These are phyloP conservation scores for Plantago elongata DNA, from an alignment of 257 asterid genomes.

Conservation along the genomic window DNA sequence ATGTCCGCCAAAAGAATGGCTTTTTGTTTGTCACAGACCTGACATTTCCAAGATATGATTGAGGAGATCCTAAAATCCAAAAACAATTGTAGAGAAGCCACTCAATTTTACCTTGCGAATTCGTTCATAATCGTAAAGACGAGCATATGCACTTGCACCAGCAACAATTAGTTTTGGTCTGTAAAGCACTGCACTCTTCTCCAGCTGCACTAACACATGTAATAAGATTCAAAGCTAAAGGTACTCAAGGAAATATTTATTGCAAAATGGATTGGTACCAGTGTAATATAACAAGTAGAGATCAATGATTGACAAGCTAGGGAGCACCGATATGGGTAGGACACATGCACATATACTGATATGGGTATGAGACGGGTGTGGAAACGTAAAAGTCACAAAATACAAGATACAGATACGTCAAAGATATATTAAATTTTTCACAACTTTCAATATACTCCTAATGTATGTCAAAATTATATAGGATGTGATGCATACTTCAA, in stretches of 20 bases:
- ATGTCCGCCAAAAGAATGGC: slow-evolving; percentile 88
- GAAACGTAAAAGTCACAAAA: background rate
- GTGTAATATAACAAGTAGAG: background rate
- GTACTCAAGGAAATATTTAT: slow-evolving; percentile 6
- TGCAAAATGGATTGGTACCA: background rate
- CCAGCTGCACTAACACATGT: slow-evolving; percentile 52
- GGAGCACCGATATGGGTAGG: background rate
- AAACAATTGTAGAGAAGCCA: background rate
- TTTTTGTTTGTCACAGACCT: slow-evolving; percentile 96
- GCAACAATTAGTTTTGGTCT: slow-evolving; percentile 95
- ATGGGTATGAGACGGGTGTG: too few species aligned
- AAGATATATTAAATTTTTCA: background rate
- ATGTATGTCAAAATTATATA: too few species aligned
- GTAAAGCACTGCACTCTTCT: slow-evolving; percentile 85
- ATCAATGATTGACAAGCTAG: slow-evolving; percentile 6
- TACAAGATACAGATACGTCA: background rate
- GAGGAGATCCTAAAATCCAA: background rate
- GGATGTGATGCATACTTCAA: too few species aligned
- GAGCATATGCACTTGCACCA: slow-evolving; percentile 99
- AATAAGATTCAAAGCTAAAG: background rate
- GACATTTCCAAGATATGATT: slow-evolving; percentile 22
- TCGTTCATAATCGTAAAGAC: slow-evolving; percentile 82
- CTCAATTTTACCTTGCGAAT: slow-evolving; percentile 64
- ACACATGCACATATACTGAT: too few species aligned
- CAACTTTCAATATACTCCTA: too few species aligned